A percentile compares a stretch with the other conserved stretches of the same genome.
These are phyloP conservation scores for Daldinia loculata DNA, from an alignment of 495 filamentous ascomycete species.

Conservation along the genomic window DNA sequence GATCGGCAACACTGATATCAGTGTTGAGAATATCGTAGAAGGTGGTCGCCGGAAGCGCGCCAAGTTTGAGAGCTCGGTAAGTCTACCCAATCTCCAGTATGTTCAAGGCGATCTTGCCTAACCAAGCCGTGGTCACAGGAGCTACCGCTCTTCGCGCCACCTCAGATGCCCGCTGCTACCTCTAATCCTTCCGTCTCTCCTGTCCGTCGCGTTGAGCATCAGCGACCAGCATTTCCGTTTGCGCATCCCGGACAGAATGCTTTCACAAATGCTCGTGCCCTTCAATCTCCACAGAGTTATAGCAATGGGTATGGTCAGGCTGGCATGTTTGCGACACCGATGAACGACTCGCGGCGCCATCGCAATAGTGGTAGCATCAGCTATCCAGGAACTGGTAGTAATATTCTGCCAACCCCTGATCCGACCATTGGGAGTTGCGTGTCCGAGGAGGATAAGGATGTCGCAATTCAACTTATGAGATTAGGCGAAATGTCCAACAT, in stretches of 20 bases:
- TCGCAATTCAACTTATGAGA: slow-evolving; percentile 93
- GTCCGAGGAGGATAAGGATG: slow-evolving; percentile 98
- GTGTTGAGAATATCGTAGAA: slow-evolving; percentile 96
- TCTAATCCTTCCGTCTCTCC: slow-evolving; percentile 94
- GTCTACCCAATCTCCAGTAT: slow-evolving; percentile 48
- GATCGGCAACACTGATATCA: slow-evolving; percentile 94
- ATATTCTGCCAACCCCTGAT: slow-evolving; percentile 86
- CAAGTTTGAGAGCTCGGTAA: slow-evolving; percentile 97
- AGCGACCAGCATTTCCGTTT: slow-evolving; percentile 70
- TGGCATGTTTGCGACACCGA: slow-evolving; percentile 63
- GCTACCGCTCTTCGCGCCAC: slow-evolving; percentile 91
- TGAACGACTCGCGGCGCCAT: slow-evolving; percentile 68
- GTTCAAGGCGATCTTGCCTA: slow-evolving; percentile 27
- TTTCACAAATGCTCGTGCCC: slow-evolving; percentile 73
- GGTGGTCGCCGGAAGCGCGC: slow-evolving; percentile 93
- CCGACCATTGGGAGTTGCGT: slow-evolving; percentile 94
- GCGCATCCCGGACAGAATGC: slow-evolving; percentile 74
- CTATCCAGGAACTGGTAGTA: slow-evolving; percentile 54
- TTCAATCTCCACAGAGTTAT: slow-evolving; percentile 83
- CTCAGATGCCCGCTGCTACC: slow-evolving; percentile 85
- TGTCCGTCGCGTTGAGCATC: slow-evolving; percentile 73
- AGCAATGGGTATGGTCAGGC: slow-evolving; percentile 58
- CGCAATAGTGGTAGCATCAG: slow-evolving; percentile 70
- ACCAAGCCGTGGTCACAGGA: slow-evolving; percentile 65
- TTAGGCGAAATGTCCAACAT: slow-evolving; percentile 91